Base-by-base conservation (phyloP, 2,329 filamentous ascomycete genomes). In the Raffaelea arxii region DNA sequence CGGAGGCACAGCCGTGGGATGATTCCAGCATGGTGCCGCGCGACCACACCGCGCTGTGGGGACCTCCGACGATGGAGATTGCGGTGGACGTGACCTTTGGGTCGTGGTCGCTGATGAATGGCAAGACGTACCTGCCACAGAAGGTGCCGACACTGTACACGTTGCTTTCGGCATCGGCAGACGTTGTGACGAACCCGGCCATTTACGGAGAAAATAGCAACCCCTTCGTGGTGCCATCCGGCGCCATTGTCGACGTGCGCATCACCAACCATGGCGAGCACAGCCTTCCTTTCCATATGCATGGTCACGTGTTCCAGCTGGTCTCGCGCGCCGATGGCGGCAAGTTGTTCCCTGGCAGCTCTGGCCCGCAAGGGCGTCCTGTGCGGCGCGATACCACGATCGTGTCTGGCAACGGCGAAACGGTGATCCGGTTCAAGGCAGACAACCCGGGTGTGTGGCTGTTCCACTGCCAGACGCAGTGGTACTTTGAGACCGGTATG, bases 121-220 rank as follows among this genome's bases (percentile, higher is more conserved):
- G 85, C 61, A 76, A 86, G 50, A 87, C 84, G 24, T 94, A 90
- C 60, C 72, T 75, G 6, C 48, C 65, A 0, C 86, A 84, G 37
- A 84, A 85, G 58, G 86, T 92, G 0, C 88, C 88, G 0, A 81
- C 82, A 0, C 70, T 94, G 0, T 94, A 89, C 68, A 86, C 82
- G 0, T 85, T 74, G 2, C 70, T 92, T 4, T 78, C 77, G 0
- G 64, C 78, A 1, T 78, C 77, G 16, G 65, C 85, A 44, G 64
- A 85, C 44, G 65, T 62, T 53, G 65, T 71, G n/a, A 75, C 78
- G 10, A 71, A 86, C 51, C 68, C 80, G 0, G 54, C 59, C 2
- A 65, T 87, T 3, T 88, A 88, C 57, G 84, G 84, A n/a, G 66
- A 69, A 16, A 76, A 77, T 59, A 78, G 81, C 0, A 72, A 85